phyloP scores from a whole-genome alignment of 306 rosid genomes.

The Pueraria montana region DNA sequence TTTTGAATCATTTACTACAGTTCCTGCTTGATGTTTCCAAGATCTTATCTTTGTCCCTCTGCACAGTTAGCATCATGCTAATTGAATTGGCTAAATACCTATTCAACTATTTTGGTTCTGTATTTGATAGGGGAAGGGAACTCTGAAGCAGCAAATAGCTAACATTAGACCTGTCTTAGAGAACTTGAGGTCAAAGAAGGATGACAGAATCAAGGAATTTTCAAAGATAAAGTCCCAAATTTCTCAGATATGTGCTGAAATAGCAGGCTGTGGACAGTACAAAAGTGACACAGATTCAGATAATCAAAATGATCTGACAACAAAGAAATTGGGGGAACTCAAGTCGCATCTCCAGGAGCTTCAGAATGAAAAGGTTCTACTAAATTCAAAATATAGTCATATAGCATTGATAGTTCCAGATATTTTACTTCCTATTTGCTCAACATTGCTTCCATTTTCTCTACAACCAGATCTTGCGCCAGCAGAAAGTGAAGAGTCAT shows the following conservation, averaged over 20 bases:
- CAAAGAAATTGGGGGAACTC: conserved; percentile 76
- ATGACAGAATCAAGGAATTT: conserved; percentile 68
- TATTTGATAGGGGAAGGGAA: conserved; percentile 73
- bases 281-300: conserved; percentile 53
- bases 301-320: conserved; percentile 63
- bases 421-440: conserved; percentile 13
- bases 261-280: conserved; percentile 67
- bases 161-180: conserved; percentile 69
- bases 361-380: conserved; percentile 79
- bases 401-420: conserved; percentile 4
- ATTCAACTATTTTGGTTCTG: conserved; percentile 45
- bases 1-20: neutral
- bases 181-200: conserved; percentile 79
- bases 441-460: conserved; percentile 28
- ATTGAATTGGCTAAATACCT: conserved; percentile 34
- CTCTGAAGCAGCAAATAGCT: conserved; percentile 78
- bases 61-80: conserved; percentile 11
- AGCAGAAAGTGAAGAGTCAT: conserved; percentile 71
- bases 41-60: conserved; percentile 30
- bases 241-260: conserved; percentile 69
- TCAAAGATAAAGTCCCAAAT: conserved; percentile 72
- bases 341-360: conserved; percentile 82
- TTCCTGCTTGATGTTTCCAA: conserved; percentile 14
- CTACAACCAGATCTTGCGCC: conserved; percentile 70
- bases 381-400: conserved; percentile 35